Evolutionary conservation across 75 land plant genomes (phyloP), one percentile per base, ranked within the genome.

Genomic region (Azolla pinnata): DNA sequence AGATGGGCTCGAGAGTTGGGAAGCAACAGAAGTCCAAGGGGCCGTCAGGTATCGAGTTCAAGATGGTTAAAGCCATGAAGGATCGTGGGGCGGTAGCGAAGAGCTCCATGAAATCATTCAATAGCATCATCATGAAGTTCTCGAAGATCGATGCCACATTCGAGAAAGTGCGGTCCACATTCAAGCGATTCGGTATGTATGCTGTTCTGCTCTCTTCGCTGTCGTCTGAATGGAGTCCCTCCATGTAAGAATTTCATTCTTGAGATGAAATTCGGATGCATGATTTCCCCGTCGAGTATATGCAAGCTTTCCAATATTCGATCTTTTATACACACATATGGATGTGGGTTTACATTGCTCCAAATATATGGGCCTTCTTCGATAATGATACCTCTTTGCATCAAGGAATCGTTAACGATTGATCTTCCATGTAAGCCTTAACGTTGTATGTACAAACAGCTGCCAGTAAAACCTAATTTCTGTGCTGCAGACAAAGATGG

Each of bases 71-170:
- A 45, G 82, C 85, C 21, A 81, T 89, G 91, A 67, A 69, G 57
- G 68, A 77, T 19, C 58, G 88, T 56, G 87, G 79, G 58, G 62
- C 40, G 46, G 21, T 65, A 29, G 68, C 73, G 70, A 80, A 79
- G 67, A 74, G 58, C 64, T 29, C 74, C 19, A 38, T 89, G 67
- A 95, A 78, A 51, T 73, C 90, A 12, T 95, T 95, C 67, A 82
- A 95, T 60, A 75, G 75, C 61, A 70, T 95, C 50, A 81, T 95
- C 44, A 52, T 95, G 71, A 89, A 95, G 63, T 95, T 95, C 52
- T 88, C 85, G 23, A 95, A 90, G 60, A 89, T 95, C 48, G 99
- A 95, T 77, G 78, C 84, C 12, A 83, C 88, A 57, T 86, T 95
- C 30, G 79, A 86, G 59, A 81, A 84, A 19, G 83, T 83, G 64